Percentiles rank a stretch among this genome's conserved stretches.
phyloP scores from a whole-genome alignment of 768 basidiomycete species.

The Cubamyces sp. region DNA sequence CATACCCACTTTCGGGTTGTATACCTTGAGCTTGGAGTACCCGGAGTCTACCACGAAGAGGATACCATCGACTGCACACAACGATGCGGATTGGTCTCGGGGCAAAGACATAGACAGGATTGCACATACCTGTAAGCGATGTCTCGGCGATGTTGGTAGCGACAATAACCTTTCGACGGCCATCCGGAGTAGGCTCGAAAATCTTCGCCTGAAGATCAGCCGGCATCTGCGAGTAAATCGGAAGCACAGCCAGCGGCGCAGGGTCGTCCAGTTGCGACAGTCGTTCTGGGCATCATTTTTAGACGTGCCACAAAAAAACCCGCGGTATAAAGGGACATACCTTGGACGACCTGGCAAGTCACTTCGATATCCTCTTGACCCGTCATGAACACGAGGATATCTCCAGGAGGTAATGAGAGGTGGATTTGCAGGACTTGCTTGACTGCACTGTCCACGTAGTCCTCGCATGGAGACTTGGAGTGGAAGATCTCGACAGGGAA shows the following conservation, averaged over 20 bases:
- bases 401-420: conserved; percentile 88
- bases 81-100: conserved; percentile 4
- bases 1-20: conserved; percentile 99
- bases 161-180: conserved; percentile 94
- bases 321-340: conserved; percentile 44
- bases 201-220: conserved; percentile 98
- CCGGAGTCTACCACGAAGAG: conserved; percentile 96
- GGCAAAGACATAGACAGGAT: background rate
- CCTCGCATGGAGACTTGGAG: conserved; percentile 96
- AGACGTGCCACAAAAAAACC: background rate
- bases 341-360: conserved; percentile 92
- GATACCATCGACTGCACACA: conserved; percentile 85
- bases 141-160: conserved; percentile 99
- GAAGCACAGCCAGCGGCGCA: conserved; percentile 84
- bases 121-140: conserved; percentile 76
- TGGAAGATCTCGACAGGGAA: conserved; percentile 98
- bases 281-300: conserved; percentile 62
- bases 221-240: conserved; percentile 99
- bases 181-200: conserved; percentile 92
- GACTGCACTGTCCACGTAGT: conserved; percentile 97
- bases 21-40: conserved; percentile 97
- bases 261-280: conserved; percentile 92
- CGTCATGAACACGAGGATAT: conserved; percentile 99
- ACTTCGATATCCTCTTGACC: conserved; percentile 99
- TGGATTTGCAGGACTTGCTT: conserved; percentile 99